Conservation (phyloP, 805 yeast species). For the Suhomyces vadensis region DNA sequence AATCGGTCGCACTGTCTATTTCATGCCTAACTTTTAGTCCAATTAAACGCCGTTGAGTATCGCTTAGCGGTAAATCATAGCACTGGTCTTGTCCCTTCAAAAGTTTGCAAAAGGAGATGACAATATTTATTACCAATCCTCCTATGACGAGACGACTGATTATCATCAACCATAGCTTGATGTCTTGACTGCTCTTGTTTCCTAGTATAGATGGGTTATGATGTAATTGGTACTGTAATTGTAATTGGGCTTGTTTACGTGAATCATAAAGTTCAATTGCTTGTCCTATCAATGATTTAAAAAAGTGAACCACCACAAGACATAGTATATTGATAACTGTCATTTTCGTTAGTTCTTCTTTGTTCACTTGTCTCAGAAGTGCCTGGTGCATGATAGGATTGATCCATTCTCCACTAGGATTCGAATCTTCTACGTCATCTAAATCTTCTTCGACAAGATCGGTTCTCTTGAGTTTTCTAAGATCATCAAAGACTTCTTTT, state of each 20-base stretch:
- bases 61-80: constrained; percentile 49
- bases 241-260: constrained; percentile 11
- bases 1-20: background rate
- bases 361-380: constrained; percentile 44
- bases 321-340: constrained; percentile 28
- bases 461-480: background rate
- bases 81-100: constrained; percentile 50
- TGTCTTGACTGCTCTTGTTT: constrained; percentile 1
- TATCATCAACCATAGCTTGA: constrained; percentile 7
- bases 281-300: constrained; percentile 2
- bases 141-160: constrained; percentile 18
- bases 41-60: constrained; percentile 46
- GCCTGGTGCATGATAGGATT: constrained; percentile 48
- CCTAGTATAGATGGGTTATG: constrained; percentile 1
- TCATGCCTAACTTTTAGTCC: constrained; percentile 32
- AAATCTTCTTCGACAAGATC: constrained; percentile 9
- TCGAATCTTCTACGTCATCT: constrained; percentile 4
- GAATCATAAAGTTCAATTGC: constrained; percentile 4
- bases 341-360: constrained; percentile 37
- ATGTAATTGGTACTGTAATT: constrained; percentile 15
- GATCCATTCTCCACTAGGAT: constrained; percentile 32
- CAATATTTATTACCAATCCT: constrained; percentile 28
- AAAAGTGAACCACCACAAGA: constrained; percentile 31
- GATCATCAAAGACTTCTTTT: background rate
- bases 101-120: constrained; percentile 28